phyloP scores from a whole-genome alignment of 306 rosid species.

The Corylus heterophylla region DNA sequence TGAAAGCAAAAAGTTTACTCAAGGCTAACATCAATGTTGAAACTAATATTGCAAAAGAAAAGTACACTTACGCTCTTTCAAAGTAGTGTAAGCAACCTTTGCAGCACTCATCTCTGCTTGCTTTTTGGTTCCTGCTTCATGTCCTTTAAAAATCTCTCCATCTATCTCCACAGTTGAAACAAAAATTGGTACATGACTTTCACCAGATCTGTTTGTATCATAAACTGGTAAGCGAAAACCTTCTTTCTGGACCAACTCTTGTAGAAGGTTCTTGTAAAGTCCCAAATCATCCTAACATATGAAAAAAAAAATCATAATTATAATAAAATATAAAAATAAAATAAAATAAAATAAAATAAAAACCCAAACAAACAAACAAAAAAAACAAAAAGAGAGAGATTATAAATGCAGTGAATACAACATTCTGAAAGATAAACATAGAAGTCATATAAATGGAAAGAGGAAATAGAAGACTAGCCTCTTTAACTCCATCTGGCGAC shows the following conservation, averaged over 20 bases:
- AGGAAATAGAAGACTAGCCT: slow-evolving; percentile 52
- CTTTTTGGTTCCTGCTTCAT: slow-evolving; percentile 66
- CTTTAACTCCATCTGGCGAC: slow-evolving; percentile 45
- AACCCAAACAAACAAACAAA: no score
- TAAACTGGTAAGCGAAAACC: slow-evolving; percentile 55
- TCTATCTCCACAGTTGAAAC: slow-evolving; percentile 64
- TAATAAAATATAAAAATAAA: no score
- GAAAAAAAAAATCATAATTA: neutral
- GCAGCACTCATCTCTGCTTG: slow-evolving; percentile 84
- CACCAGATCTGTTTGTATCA: slow-evolving; percentile 49
- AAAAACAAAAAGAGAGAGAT: neutral
- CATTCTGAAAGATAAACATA: slow-evolving; percentile 5
- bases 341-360: no score
- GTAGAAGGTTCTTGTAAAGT: slow-evolving; percentile 80
- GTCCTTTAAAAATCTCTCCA: slow-evolving; percentile 57
- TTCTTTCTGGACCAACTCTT: slow-evolving; percentile 70
- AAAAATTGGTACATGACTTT: slow-evolving; percentile 60
- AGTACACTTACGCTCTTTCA: slow-evolving; percentile 55
- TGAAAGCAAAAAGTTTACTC: neutral
- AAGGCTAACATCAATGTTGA: neutral
- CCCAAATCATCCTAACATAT: slow-evolving; percentile 48
- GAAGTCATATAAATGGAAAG: slow-evolving; percentile 12
- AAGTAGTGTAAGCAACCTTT: slow-evolving; percentile 59
- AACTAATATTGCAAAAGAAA: slow-evolving; percentile 15
- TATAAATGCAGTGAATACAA: neutral